phyloP scores from a whole-genome alignment of 192 early-diverging fungal species.

The Rhizophagus sp. region DNA sequence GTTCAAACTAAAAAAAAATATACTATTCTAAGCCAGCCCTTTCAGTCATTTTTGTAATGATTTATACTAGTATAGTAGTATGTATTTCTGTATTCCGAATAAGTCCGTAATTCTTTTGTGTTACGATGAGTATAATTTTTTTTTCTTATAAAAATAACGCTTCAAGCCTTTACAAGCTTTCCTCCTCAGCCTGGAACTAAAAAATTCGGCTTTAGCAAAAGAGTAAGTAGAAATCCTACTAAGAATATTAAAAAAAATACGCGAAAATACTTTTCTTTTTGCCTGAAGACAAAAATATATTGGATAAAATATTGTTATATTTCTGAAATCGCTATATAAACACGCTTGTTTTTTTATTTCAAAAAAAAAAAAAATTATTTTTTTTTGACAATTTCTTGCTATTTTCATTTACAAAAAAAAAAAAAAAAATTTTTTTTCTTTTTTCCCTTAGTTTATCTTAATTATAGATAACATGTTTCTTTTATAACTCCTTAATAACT shows the following conservation, averaged over 20 bases:
- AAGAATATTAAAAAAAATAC: background rate
- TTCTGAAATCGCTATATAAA: background rate
- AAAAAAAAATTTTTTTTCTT: too few relatives aligned
- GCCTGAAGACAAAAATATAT: background rate
- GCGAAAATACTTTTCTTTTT: background rate
- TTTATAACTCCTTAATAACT: background rate
- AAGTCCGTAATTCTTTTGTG: background rate
- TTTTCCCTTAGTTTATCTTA: too few relatives aligned
- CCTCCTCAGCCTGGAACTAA: constrained; percentile 1
- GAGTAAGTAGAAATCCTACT: constrained; percentile 5
- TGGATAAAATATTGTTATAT: background rate
- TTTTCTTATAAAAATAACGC: background rate
- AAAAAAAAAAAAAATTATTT: background rate
- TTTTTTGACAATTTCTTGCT: too few relatives aligned
- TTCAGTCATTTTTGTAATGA: background rate
- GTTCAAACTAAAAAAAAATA: background rate
- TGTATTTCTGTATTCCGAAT: background rate
- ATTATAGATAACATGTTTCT: too few relatives aligned
- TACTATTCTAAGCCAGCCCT: background rate
- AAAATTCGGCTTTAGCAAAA: constrained; percentile 15
- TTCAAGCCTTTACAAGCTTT: background rate
- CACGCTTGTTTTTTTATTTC: background rate
- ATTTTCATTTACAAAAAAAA: too few relatives aligned
- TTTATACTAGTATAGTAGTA: background rate
- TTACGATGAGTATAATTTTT: background rate